Conservation (phyloP, 805 yeast species). For the Metschnikowia corniflorae region DNA sequence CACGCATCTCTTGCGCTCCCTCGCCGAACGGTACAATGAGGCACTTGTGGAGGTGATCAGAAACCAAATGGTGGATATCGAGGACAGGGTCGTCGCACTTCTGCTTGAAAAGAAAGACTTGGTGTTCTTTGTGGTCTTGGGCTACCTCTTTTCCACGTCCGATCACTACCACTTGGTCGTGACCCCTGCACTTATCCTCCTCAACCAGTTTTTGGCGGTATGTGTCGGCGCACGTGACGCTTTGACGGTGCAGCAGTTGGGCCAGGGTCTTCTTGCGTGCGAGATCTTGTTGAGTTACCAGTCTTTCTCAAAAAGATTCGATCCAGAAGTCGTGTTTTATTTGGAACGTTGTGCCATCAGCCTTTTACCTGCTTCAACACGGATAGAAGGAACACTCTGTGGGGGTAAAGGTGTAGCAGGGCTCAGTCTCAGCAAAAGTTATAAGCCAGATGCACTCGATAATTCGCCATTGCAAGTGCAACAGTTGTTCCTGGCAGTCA, state of each 20-base stretch:
- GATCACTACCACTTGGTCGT: constrained; percentile 92
- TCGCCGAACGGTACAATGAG: constrained; percentile 65
- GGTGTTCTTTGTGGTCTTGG: constrained; percentile 65
- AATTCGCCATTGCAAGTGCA: constrained; percentile 10
- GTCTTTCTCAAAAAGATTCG: constrained; percentile 68
- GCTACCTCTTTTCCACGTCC: constrained; percentile 84
- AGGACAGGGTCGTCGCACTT: constrained; percentile 42
- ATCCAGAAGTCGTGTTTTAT: constrained; percentile 73
- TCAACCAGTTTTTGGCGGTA: constrained; percentile 57
- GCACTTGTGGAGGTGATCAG: constrained; percentile 62
- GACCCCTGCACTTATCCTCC: constrained; percentile 74
- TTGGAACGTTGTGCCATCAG: constrained; percentile 48
- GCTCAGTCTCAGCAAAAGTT: constrained; percentile 18
- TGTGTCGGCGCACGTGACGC: constrained; percentile 24
- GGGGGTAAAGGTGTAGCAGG: constrained; percentile 2
- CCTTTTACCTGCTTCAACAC: constrained; percentile 39
- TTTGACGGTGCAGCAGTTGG: constrained; percentile 34
- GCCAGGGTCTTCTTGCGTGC: constrained; percentile 63
- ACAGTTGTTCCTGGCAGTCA: constrained; percentile 10
- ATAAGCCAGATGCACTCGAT: constrained; percentile 12
- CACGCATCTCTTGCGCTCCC: constrained; percentile 46
- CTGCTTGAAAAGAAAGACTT: constrained; percentile 44
- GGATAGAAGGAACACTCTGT: constrained; percentile 17
- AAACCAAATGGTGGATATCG: constrained; percentile 51
- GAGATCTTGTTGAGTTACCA: constrained; percentile 71